Conservation (phyloP, 768 basidiomycete genomes). For the Tricholoma terreum region DNA sequence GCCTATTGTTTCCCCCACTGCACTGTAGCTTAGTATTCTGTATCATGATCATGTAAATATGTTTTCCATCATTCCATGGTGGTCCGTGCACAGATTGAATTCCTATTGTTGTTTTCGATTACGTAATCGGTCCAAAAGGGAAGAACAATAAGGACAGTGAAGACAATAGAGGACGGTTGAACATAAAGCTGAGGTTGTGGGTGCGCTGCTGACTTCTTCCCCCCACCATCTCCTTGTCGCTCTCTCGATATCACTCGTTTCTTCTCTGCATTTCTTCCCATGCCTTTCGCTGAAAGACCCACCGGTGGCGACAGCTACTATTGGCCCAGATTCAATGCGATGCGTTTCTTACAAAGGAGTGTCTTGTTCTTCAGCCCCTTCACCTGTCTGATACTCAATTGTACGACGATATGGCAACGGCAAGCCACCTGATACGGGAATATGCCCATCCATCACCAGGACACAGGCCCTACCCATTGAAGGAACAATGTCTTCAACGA, state of each 20-base stretch:
- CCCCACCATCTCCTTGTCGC: background rate
- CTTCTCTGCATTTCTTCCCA: background rate
- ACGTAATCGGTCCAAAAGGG: slow-evolving; percentile 15
- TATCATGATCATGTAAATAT: background rate
- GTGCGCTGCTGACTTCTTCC: slow-evolving; percentile 6
- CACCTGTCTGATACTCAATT: too few relatives aligned
- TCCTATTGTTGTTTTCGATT: slow-evolving; percentile 29
- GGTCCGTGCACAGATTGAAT: slow-evolving; percentile 4
- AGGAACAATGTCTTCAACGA: slow-evolving; percentile 3
- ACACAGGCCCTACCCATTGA: background rate
- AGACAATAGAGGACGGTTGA: slow-evolving; percentile 24
- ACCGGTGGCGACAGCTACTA: background rate
- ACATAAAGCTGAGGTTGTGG: slow-evolving; percentile 18
- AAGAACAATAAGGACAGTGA: slow-evolving; percentile 25
- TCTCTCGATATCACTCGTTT: background rate
- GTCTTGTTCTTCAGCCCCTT: background rate
- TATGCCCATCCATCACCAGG: too few relatives aligned
- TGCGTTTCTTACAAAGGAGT: background rate
- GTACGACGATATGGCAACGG: too few relatives aligned
- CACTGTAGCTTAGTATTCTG: slow-evolving; percentile 1
- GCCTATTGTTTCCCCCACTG: background rate
- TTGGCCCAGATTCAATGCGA: background rate
- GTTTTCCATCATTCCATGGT: too few relatives aligned
- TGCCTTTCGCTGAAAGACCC: background rate
- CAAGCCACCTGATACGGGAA: too few relatives aligned